A percentile compares a stretch with the other conserved stretches of the same genome.
These are phyloP conservation scores for Remersonia thermophila DNA, from an alignment of 2,329 filamentous ascomycete species.

Conservation along the genomic window DNA sequence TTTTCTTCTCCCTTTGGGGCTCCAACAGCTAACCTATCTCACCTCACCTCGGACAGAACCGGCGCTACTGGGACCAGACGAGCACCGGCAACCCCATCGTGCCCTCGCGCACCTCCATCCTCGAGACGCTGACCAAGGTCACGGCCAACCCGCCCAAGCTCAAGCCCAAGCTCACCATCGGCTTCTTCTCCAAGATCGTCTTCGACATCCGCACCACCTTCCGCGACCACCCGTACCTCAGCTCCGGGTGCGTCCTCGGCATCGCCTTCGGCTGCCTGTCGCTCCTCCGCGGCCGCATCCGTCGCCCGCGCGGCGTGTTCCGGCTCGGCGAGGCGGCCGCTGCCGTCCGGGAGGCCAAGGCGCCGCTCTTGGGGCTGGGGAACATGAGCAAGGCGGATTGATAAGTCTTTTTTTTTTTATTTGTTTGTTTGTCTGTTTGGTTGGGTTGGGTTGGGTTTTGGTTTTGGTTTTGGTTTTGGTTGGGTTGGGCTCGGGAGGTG, in stretches of 20 bases:
- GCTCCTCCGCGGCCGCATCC: slow-evolving; percentile 35
- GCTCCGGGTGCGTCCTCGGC: slow-evolving; percentile 44
- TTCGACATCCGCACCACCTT: slow-evolving; percentile 50
- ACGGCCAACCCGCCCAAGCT: slow-evolving; percentile 58
- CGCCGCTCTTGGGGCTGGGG: slow-evolving; percentile 9
- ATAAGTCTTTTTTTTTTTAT: no score
- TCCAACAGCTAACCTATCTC: no score
- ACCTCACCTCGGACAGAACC: slow-evolving; percentile 57
- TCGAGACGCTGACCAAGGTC: slow-evolving; percentile 70
- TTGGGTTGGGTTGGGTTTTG: background rate
- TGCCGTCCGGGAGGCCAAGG: slow-evolving; percentile 24
- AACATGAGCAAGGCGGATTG: slow-evolving; percentile 13
- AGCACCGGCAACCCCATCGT: slow-evolving; percentile 82
- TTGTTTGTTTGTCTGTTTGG: background rate
- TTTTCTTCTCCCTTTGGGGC: no score
- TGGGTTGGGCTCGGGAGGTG: no score
- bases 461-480: no score
- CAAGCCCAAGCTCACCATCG: slow-evolving; percentile 65
- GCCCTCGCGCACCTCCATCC: slow-evolving; percentile 76
- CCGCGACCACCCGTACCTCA: slow-evolving; percentile 46
- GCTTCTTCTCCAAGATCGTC: slow-evolving; percentile 58
- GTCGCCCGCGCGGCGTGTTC: background rate
- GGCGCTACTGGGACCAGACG: slow-evolving; percentile 88
- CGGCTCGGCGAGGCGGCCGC: slow-evolving; percentile 40
- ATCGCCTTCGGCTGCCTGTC: slow-evolving; percentile 40